Conservation (phyloP, 2,329 filamentous ascomycete species). For the Fusarium pseudonygamai region DNA sequence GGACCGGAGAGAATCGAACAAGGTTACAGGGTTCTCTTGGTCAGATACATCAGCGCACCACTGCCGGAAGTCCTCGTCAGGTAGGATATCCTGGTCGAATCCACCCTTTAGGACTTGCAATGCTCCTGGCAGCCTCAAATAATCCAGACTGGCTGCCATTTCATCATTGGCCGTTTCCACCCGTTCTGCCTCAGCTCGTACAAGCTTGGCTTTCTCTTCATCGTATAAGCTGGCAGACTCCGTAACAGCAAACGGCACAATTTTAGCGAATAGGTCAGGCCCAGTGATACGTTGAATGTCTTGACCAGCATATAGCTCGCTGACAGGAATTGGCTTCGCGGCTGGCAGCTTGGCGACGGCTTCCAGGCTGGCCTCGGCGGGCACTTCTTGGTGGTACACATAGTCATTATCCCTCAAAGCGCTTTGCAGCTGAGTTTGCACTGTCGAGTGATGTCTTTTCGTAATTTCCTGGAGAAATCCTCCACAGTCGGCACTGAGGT, state of each 20-base stretch:
- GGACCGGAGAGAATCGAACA: conserved; percentile 80
- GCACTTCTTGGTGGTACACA: conserved; percentile 95
- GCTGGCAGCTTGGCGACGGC: conserved; percentile 91
- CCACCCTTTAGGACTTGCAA: conserved; percentile 93
- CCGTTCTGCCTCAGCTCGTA: conserved; percentile 91
- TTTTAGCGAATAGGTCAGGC: conserved; percentile 95
- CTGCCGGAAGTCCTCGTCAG: conserved; percentile 89
- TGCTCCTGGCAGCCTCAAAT: conserved; percentile 87
- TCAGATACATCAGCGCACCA: conserved; percentile 95
- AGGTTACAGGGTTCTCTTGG: conserved; percentile 79
- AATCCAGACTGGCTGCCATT: conserved; percentile 95
- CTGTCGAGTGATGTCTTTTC: conserved; percentile 80
- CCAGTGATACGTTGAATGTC: conserved; percentile 98
- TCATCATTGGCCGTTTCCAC: conserved; percentile 94
- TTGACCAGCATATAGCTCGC: conserved; percentile 94
- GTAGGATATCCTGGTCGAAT: conserved; percentile 86
- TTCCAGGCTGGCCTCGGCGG: conserved; percentile 82
- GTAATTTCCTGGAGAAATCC: conserved; percentile 79
- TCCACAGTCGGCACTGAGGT: conserved; percentile 83
- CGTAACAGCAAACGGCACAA: conserved; percentile 94
- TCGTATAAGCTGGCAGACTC: conserved; percentile 97
- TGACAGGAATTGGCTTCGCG: conserved; percentile 96
- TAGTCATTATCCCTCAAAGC: conserved; percentile 95
- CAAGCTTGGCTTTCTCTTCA: conserved; percentile 96
- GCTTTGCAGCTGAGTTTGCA: conserved; percentile 82